Base-by-base conservation (phyloP, 1,139 yeast genomes). In the Pichia sp. region DNA sequence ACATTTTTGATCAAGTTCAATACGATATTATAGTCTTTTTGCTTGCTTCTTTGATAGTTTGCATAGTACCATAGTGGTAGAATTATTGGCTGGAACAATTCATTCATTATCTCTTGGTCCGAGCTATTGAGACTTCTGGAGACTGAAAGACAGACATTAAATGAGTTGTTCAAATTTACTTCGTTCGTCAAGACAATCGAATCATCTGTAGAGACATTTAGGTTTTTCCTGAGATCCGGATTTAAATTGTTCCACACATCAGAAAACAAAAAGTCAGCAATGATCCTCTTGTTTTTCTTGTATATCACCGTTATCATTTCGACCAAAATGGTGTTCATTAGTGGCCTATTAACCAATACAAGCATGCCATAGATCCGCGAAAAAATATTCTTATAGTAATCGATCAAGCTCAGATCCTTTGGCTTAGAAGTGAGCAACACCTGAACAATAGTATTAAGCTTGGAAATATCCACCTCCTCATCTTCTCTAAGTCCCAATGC, bases 401-500 rank as follows among this genome's bases (percentile, higher is more conserved):
- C 75, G 0, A 67, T 68, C 1, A 83, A 73, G 1, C 75, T 57
- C 12, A 85, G 64, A 1, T 69, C 63, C 55, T 72, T 73, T 0
- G 97, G 96, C 61, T 84, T 83, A 43, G 83, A 72, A n/a, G 54
- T 51, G 46, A 86, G 68, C 12, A 89, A 69, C 2, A 88, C 77
- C 50, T 76, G 78, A 20, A 87, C 80, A 1, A 88, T 86, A 58
- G 84, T 79, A 30, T 83, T 83, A 52, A 89, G 75, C 61, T 83
- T 86, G 43, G 81, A 83, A 27, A 83, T 69, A 57, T 84, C 83
- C 7, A 90, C 72, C 33, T 84, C 84, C 53, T 86, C 95, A 55
- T 78, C 77, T 47, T 89, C 95, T 58, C 96, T 73, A 42, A 87
- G 72, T 0, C 96, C 96, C 16, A 89, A 75, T 0, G 87, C 77